A percentile compares a stretch with the other conserved stretches of the same genome.
Evolutionary conservation across 2,329 filamentous ascomycete species (phyloP).

Genomic region (Lachnellula suecica): DNA sequence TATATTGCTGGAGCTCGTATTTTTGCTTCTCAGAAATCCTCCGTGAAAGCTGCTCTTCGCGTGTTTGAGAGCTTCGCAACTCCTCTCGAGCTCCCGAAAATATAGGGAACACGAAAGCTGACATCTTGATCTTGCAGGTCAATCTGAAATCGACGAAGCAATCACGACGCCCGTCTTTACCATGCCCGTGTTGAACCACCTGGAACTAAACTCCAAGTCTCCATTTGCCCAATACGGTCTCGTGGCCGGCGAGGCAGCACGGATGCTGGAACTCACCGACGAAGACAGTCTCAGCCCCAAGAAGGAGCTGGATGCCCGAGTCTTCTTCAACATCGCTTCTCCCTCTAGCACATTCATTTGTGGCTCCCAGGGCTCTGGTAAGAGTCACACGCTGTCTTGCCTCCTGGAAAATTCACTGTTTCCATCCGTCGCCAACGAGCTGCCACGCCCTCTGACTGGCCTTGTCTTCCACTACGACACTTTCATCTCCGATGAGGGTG

Average conservation of each 20-base stretch:
- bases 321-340: slow-evolving; percentile 52
- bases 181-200: slow-evolving; percentile 16
- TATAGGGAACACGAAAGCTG: no score
- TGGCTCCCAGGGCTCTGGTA: slow-evolving; percentile 61
- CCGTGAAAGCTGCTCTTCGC: no score
- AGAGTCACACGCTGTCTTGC: slow-evolving; percentile 58
- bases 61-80: no score
- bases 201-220: not conserved
- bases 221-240: slow-evolving; percentile 27
- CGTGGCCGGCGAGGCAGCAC: slow-evolving; percentile 18
- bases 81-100: no score
- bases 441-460: slow-evolving; percentile 48
- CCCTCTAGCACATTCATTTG: slow-evolving; percentile 63
- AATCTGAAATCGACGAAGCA: slow-evolving; percentile 5
- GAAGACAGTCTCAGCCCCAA: not conserved
- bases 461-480: slow-evolving; percentile 57
- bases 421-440: slow-evolving; percentile 36
- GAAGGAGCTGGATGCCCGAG: slow-evolving; percentile 21
- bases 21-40: no score
- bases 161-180: slow-evolving; percentile 22
- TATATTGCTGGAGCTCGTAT: no score
- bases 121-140: no score
- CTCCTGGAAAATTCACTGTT: slow-evolving; percentile 50
- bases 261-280: not conserved
- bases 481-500: slow-evolving; percentile 37